A percentile compares a stretch with the other conserved stretches of the same genome.
These are phyloP conservation scores for Mucor racemosus DNA, from an alignment of 371 early-diverging fungal genomes.

Conservation along the genomic window DNA sequence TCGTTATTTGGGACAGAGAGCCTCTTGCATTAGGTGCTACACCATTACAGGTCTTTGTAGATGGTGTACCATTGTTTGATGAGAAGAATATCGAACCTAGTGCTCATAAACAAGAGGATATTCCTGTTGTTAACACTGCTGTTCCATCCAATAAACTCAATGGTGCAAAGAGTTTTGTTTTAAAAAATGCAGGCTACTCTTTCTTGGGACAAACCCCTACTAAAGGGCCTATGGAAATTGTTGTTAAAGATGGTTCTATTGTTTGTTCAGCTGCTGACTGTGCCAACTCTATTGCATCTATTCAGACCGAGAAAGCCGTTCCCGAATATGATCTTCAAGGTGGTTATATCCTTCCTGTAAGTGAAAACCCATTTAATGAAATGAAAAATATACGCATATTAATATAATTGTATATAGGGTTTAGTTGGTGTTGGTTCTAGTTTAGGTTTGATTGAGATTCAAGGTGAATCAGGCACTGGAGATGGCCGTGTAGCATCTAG, in stretches of 20 bases:
- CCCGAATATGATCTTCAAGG: slow-evolving; percentile 41
- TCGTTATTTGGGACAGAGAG: slow-evolving; percentile 70
- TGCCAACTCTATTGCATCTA: slow-evolving; percentile 1
- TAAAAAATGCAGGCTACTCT: slow-evolving; percentile 48
- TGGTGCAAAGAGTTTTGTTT: slow-evolving; percentile 28
- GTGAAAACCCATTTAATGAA: slow-evolving; percentile 4
- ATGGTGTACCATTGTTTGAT: slow-evolving; percentile 64
- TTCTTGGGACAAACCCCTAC: slow-evolving; percentile 23
- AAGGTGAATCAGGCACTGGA: slow-evolving; percentile 50
- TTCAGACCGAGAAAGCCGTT: slow-evolving; percentile 9
- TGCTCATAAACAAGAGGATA: not conserved
- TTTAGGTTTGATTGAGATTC: slow-evolving; percentile 62
- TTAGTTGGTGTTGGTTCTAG: slow-evolving; percentile 53
- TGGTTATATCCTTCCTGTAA: slow-evolving; percentile 43
- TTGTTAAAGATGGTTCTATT: slow-evolving; percentile 55
- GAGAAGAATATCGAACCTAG: slow-evolving; percentile 28
- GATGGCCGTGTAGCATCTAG: slow-evolving; percentile 45
- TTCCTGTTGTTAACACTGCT: not conserved
- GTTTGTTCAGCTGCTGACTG: slow-evolving; percentile 53
- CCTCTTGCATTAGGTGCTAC: slow-evolving; percentile 72
- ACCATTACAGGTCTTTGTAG: slow-evolving; percentile 73
- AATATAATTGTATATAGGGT: not conserved
- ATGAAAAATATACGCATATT: not conserved
- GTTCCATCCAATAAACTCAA: not conserved
- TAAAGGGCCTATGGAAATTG: slow-evolving; percentile 36